phyloP scores from a whole-genome alignment of 306 rosid genomes.

The Medicago arabica region DNA sequence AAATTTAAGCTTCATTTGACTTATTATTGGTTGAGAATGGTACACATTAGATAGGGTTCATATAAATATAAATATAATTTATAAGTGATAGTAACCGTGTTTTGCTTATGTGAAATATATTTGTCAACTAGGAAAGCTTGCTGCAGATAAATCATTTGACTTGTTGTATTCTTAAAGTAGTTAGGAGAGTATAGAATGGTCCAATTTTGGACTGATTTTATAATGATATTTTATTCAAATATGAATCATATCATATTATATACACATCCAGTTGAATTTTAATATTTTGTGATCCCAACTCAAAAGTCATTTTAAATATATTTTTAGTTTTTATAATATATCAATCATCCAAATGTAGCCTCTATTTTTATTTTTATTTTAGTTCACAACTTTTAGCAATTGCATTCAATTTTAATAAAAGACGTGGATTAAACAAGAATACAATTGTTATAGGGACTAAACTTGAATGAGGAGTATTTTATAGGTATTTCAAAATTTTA shows the following conservation, averaged over 20 bases:
- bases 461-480: background rate
- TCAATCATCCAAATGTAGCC: background rate
- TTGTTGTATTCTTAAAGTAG: background rate
- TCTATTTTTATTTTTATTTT: background rate
- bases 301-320: background rate
- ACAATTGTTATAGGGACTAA: background rate
- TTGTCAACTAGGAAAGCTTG: background rate
- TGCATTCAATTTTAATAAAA: background rate
- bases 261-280: background rate
- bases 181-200: background rate
- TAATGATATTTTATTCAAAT: background rate
- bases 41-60: background rate
- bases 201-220: background rate
- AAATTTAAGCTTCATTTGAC: conserved; percentile 15
- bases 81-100: background rate
- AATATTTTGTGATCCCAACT: background rate
- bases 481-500: background rate
- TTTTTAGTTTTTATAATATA: background rate
- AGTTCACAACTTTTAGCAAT: background rate
- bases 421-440: background rate
- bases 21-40: background rate
- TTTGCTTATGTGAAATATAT: background rate
- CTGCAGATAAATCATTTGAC: background rate
- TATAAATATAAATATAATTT: background rate
- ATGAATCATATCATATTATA: background rate